Base-by-base conservation (phyloP, 2,329 filamentous ascomycete genomes). In the Coniochaeta sp. region DNA sequence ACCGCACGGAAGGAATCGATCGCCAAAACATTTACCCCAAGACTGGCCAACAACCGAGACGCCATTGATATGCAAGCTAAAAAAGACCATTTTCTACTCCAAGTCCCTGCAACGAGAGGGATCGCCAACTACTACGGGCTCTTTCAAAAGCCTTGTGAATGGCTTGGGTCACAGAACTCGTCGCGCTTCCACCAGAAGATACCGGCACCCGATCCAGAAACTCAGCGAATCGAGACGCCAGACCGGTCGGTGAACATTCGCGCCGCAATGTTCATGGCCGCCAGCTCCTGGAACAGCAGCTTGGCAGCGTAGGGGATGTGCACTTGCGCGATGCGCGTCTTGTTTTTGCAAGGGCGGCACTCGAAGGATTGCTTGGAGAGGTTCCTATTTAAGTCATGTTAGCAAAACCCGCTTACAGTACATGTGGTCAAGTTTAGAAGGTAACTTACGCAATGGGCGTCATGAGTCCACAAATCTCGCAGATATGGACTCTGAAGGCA, bases 291-390 rank as follows among this genome's bases (percentile, higher is more conserved):
- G 88, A 99, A 99, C 58, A 99, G 85, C 57, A 99, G 82, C 80
- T 99, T 99, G 63, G 95, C 95, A 2, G 95, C 95, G 72, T 99
- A 99, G 0, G 95, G 95, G 65, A 99, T 96, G 73, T 98, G 91
- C 60, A 99, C 89, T 76, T 99, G 95, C 6, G 93, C 95, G 74
- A 99, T 98, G 79, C 91, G 92, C 64, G 93, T 97, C 84, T 98
- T 98, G 82, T 99, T 99, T 81, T 96, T 95, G 84, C 95, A 99
- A 36, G 95, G 91, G 60, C 95, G 86, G 76, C 95, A 99, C 76
- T 98, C 93, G 72, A 98, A 98, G 31, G 91, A 91, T 71, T 95
- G 91, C 76, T 96, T 96, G 69, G 93, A 93, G 62, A 99, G 84
- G 80, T 96, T 95, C 54, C 91, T 96, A 66, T 52, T 24, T 4